Percentiles rank a stretch among this genome's conserved stretches.
phyloP scores from a whole-genome alignment of 2,329 filamentous ascomycete genomes.

The Chaetoscypha palmicola region DNA sequence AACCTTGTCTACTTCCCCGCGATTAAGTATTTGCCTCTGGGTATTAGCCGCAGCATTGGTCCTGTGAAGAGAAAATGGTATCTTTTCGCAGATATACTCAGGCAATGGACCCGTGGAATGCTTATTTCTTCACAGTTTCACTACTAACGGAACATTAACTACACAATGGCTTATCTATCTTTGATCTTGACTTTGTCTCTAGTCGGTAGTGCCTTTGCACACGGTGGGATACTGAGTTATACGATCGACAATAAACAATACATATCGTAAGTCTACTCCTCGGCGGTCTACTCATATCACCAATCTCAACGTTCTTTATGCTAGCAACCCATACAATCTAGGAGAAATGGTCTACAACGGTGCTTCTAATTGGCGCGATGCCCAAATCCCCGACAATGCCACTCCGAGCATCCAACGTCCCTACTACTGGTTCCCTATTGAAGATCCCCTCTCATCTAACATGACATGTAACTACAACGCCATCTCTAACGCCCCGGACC shows the following conservation, averaged over 20 bases:
- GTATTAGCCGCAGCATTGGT: too few species aligned
- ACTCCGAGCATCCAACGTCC: constrained; percentile 2
- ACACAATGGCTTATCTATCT: too few species aligned
- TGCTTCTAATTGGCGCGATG: neutral
- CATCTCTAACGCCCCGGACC: neutral
- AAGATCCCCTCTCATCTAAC: neutral
- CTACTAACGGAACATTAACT: too few species aligned
- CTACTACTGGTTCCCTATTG: neutral
- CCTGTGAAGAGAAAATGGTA: too few species aligned
- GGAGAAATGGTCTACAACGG: neutral
- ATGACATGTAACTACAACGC: constrained; percentile 6
- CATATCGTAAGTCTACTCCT: neutral
- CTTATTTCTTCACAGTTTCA: too few species aligned
- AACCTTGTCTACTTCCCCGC: too few species aligned
- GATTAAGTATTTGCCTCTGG: too few species aligned
- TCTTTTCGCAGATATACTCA: too few species aligned
- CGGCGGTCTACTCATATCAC: neutral
- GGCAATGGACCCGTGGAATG: too few species aligned
- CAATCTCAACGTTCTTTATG: neutral
- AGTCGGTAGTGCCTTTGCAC: neutral
- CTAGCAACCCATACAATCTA: neutral
- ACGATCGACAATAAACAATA: neutral
- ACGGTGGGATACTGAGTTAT: neutral
- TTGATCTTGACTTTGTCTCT: too few species aligned
- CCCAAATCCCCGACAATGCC: neutral